Conservation (phyloP, 805 yeast genomes). For the Helenozyma baotianmanensis region DNA sequence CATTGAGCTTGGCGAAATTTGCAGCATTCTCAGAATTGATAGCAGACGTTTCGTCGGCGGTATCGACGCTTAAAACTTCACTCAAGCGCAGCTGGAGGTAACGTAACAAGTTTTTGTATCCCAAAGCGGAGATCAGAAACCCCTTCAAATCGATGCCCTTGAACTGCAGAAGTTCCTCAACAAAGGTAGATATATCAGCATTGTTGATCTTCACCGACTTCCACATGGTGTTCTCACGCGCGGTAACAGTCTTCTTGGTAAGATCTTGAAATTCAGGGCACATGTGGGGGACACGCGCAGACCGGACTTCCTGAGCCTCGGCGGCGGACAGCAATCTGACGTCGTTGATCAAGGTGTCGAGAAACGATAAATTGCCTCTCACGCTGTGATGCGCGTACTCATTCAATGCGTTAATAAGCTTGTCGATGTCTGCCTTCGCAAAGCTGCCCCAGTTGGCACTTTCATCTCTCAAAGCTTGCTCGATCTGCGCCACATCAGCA, state of each 20-base stretch:
- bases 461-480: background rate
- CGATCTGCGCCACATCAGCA: slow-evolving; percentile 1
- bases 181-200: too few relatives aligned
- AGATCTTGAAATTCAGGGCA: slow-evolving; percentile 1
- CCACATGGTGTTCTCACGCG: too few relatives aligned
- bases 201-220: too few relatives aligned
- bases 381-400: slow-evolving; percentile 1
- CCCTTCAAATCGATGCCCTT: too few relatives aligned
- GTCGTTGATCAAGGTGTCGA: background rate
- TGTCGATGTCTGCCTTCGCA: slow-evolving; percentile 1
- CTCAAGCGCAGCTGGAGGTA: too few relatives aligned
- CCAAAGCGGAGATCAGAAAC: too few relatives aligned
- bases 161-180: too few relatives aligned
- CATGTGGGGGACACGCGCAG: background rate
- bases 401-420: background rate
- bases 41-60: background rate
- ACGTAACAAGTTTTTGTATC: too few relatives aligned
- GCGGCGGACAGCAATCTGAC: background rate
- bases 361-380: background rate
- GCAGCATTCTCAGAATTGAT: background rate
- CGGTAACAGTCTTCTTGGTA: too few relatives aligned
- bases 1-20: background rate
- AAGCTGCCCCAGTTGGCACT: background rate
- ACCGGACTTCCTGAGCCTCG: background rate
- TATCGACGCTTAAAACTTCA: too few relatives aligned